Evolutionary conservation across 495 filamentous ascomycete species (phyloP).

Genomic region (Penicillium longicatenatum): DNA sequence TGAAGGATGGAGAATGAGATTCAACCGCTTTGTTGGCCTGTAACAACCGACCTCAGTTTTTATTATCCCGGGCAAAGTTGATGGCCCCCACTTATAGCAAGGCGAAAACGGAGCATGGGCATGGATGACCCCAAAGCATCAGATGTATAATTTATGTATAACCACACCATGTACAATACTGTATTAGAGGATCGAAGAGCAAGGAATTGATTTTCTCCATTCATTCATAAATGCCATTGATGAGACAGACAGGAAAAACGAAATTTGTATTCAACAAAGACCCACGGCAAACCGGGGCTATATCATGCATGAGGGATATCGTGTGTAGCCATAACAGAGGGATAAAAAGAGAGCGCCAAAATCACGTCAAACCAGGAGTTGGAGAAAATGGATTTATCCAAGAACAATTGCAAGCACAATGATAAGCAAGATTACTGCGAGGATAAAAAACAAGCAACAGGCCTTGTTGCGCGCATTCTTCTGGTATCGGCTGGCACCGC

Average conservation of each 20-base stretch:
- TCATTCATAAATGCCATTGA: slow-evolving; percentile 23
- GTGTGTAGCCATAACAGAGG: slow-evolving; percentile 24
- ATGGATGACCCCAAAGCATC: slow-evolving; percentile 20
- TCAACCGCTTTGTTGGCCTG: slow-evolving; percentile 62
- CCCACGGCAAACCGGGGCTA: slow-evolving; percentile 8
- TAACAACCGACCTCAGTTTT: slow-evolving; percentile 14
- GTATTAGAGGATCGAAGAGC: slow-evolving; percentile 15
- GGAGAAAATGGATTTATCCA: slow-evolving; percentile 42
- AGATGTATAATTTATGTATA: slow-evolving; percentile 46
- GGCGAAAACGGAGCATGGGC: slow-evolving; percentile 34
- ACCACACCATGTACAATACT: slow-evolving; percentile 45
- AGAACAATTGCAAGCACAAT: slow-evolving; percentile 82
- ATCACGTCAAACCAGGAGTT: slow-evolving; percentile 2
- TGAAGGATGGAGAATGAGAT: slow-evolving; percentile 88
- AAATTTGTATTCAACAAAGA: slow-evolving; percentile 19
- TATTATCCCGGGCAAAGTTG: background rate
- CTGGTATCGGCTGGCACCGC: slow-evolving; percentile 83
- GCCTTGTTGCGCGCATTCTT: slow-evolving; percentile 89
- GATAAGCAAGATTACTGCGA: slow-evolving; percentile 84
- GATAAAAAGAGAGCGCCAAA: slow-evolving; percentile 6
- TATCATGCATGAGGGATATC: slow-evolving; percentile 34
- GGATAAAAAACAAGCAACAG: slow-evolving; percentile 87
- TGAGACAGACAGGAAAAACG: slow-evolving; percentile 14
- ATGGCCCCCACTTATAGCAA: slow-evolving; percentile 19
- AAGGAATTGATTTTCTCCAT: slow-evolving; percentile 29